Base-by-base conservation (phyloP, 2,329 filamentous ascomycete genomes). In the Truncatella angustata region DNA sequence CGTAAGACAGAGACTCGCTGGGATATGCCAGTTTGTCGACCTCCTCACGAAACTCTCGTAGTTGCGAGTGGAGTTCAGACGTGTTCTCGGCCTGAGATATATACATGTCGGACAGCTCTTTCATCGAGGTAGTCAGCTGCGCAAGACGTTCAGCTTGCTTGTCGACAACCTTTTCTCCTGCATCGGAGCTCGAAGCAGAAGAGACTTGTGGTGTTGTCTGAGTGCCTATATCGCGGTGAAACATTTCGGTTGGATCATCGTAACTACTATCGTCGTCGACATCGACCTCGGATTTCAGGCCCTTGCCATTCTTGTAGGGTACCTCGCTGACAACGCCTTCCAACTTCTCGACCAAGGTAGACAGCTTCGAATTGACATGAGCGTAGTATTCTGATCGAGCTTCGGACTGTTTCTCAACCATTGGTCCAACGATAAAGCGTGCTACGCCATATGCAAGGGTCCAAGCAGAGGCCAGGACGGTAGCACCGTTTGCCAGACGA, bases 211-310 rank as follows among this genome's bases (percentile, higher is more conserved):
- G 76, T 0, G 83, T 85, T 0, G 90, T 94, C 68, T 94, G 90
- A 1, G 89, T 88, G 57, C 88, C 88, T 54, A 90, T 80, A 64
- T 94, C 90, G 42, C 88, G 83, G 67, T 92, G 88, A 70, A 90
- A 94, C 56, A 92, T 80, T 68, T 93, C 89, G 1, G 86, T 85
- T 1, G 90, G 89, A 60, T 87, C 84, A 55, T 81, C 80, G 53
- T 72, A 75, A 23, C 77, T 78, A 61, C 73, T 78, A 54, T 72
- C 73, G 28, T 65, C 66, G 14, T 59, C 56, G 4, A 51, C 55
- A 30, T 57, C 47, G 7, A 52, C 46, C 7, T 53, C 57, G 7
- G 58, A 58, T 32, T 54, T 62, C 3, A 60, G 37, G 1, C 39
- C 54, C 51, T 61, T 67, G 43, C 60, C 61, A 39, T 64, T 63